Conservation (phyloP, 2,329 filamentous ascomycete genomes). For the Penicillium sp. region DNA sequence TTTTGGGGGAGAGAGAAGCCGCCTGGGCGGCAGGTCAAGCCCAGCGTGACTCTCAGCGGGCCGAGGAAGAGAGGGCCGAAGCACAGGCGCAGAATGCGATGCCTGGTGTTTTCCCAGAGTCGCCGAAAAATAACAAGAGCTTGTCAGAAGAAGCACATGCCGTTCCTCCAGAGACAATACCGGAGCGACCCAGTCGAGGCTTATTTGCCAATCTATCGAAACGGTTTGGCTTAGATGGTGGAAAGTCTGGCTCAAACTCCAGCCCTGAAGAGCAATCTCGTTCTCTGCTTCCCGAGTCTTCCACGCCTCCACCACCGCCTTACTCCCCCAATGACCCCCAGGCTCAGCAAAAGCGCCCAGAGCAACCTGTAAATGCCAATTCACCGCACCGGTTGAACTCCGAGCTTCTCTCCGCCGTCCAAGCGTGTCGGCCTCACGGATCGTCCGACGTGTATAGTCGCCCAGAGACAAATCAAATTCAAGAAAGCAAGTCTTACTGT, state of each 20-base stretch:
- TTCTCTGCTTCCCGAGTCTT: slow-evolving; percentile 20
- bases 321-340: slow-evolving; percentile 39
- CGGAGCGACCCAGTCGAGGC: slow-evolving; percentile 50
- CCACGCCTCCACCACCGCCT: slow-evolving; percentile 40
- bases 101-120: slow-evolving; percentile 72
- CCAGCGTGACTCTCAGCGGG: slow-evolving; percentile 34
- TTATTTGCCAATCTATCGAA: slow-evolving; percentile 68
- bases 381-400: slow-evolving; percentile 44
- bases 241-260: slow-evolving; percentile 26
- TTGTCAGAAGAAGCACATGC: slow-evolving; percentile 19
- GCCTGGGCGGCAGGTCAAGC: slow-evolving; percentile 46
- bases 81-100: slow-evolving; percentile 51
- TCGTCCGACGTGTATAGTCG: slow-evolving; percentile 70
- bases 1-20: slow-evolving; percentile 60
- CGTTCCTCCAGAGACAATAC: slow-evolving; percentile 20
- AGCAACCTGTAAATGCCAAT: slow-evolving; percentile 31
- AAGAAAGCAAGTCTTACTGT: slow-evolving; percentile 82
- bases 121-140: slow-evolving; percentile 51
- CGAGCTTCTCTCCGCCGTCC: slow-evolving; percentile 69
- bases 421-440: slow-evolving; percentile 72
- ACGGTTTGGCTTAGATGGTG: slow-evolving; percentile 64
- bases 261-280: slow-evolving; percentile 24
- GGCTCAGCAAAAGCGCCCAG: slow-evolving; percentile 24
- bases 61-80: slow-evolving; percentile 24
- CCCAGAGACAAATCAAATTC: slow-evolving; percentile 68